Conservation (phyloP, 257 asterid species). For the Plectranthus barbatus region DNA sequence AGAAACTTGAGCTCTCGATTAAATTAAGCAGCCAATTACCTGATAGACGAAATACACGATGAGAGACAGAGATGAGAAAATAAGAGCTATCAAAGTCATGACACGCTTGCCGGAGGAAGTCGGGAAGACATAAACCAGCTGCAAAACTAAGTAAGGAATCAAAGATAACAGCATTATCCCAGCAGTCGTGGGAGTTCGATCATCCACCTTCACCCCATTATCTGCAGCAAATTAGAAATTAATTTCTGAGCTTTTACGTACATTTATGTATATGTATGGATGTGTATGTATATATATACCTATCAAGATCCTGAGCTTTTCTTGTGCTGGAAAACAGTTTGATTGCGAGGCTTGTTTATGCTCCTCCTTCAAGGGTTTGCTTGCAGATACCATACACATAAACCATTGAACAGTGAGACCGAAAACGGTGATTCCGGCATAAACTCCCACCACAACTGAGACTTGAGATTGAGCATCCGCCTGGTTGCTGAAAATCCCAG, state of each 20-base stretch:
- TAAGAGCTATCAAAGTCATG: slow-evolving; percentile 29
- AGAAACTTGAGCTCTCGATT: not conserved
- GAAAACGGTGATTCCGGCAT: slow-evolving; percentile 39
- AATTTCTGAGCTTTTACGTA: too few species aligned
- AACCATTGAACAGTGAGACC: slow-evolving; percentile 49
- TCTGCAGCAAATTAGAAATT: slow-evolving; percentile 15
- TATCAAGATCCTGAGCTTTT: slow-evolving; percentile 13
- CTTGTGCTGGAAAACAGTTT: slow-evolving; percentile 16
- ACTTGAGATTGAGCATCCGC: slow-evolving; percentile 36
- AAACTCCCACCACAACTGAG: slow-evolving; percentile 39
- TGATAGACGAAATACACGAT: slow-evolving; percentile 33
- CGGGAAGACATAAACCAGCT: slow-evolving; percentile 22
- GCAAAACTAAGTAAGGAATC: slow-evolving; percentile 39
- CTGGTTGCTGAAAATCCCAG: slow-evolving; percentile 33
- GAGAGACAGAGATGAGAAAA: slow-evolving; percentile 23
- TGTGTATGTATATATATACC: too few species aligned
- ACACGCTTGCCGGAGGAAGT: slow-evolving; percentile 16
- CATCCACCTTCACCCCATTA: slow-evolving; percentile 28
- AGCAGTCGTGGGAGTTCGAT: slow-evolving; percentile 32
- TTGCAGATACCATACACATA: slow-evolving; percentile 27
- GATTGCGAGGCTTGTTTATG: not conserved
- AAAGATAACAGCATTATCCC: slow-evolving; percentile 44
- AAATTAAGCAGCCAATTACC: slow-evolving; percentile 21
- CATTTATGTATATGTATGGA: too few species aligned
- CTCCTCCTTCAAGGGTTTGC: slow-evolving; percentile 14